Base-by-base conservation (phyloP, 1,284 basidiomycete genomes). In the Golubevia pallescens region DNA sequence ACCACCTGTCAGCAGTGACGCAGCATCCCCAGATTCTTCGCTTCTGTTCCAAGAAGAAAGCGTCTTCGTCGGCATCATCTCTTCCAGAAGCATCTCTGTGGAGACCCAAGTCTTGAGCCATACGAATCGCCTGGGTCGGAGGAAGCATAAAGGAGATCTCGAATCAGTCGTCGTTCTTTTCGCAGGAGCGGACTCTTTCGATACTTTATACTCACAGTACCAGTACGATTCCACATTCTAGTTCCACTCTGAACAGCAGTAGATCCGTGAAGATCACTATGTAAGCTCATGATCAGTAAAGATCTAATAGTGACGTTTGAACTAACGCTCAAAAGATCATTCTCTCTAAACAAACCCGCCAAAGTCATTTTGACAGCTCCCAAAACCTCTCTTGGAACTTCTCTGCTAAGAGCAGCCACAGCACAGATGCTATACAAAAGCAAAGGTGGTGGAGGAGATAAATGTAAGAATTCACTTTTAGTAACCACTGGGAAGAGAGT, bases 391-490 rank as follows among this genome's bases (percentile, higher is more conserved):
- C 92, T 91, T 0, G 94, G 92, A 2, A 93, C 91, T 63, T 93
- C 91, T 60, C 95, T 90, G 66, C 92, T 89, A 53, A 93, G 91
- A 10, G 95, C 93, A 3, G 94, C 93, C 21, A 96, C 90, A 48
- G 94, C 91, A 86, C 94, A 97, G 84, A 98, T 94, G 51, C 93
- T 91, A 86, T 97, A 97, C 23, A 98, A 89, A 67, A 98, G 87
- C 52, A 95, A 88, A 1, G 93, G 92, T 14, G 92, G 89, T 0
- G 93, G 92, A 8, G 90, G 91, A 28, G 89, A 88, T 61, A 87
- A 69, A n/a, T 86, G 79, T 65, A 96, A 87, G 80, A 98, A 97
- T 82, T 98, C 95, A 57, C 90, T 89, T 80, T 92, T 90, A 16
- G 93, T 93, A 66, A 98, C 89, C 73, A 97, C 89, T 20, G 95